Evolutionary conservation across 805 yeast species (phyloP), one percentile per base, ranked within the genome.

Genomic region (Cyberlindnera japonica): DNA sequence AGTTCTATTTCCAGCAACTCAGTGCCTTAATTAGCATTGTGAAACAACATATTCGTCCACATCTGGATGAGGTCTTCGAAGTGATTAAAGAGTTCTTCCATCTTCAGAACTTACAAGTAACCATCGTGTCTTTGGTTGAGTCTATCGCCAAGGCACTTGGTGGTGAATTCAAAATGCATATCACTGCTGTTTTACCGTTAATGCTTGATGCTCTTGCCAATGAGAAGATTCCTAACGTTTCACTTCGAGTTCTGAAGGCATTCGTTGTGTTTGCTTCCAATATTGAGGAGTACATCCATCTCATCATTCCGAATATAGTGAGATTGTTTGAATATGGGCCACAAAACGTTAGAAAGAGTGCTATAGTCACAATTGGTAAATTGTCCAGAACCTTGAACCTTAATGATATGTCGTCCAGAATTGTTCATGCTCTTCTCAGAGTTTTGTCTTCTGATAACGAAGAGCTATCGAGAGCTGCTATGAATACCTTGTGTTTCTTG

Each of bases 11-110:
- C 63, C 88, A 89, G 56, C 97, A 91, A 54, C 66, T 93, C 43
- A 82, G 93, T 11, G 81, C 81, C 1, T 68, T 93, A 47, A 81
- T 90, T 5, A 65, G 76, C 16, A 86, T 89, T 49, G 96, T 90
- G 22, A 87, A 85, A 49, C 91, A 88, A 55, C 96, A 93, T 56
- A 85, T 93, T 15, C 69, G 97, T 37, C 91, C 95, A 2, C 84
- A 79, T 54, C 71, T 93, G 33, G 73, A 77, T 3, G 85, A 83
- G 27, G 80, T 95, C 7, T 86, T 89, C 53, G 77, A 66, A 4
- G 78, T 85, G 0, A 77, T 91, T 38, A 77, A 77, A 45, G 95
- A 87, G 47, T 87, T 80, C 46, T 90, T 89, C 61, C 63, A 67
- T 11, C 55, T 67, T 17, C 73, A 79, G 15, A 71, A 79, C 40